Evolutionary conservation across 768 basidiomycete genomes (phyloP), one percentile per base, ranked within the genome.

Genomic region (Amanita jacksonii): DNA sequence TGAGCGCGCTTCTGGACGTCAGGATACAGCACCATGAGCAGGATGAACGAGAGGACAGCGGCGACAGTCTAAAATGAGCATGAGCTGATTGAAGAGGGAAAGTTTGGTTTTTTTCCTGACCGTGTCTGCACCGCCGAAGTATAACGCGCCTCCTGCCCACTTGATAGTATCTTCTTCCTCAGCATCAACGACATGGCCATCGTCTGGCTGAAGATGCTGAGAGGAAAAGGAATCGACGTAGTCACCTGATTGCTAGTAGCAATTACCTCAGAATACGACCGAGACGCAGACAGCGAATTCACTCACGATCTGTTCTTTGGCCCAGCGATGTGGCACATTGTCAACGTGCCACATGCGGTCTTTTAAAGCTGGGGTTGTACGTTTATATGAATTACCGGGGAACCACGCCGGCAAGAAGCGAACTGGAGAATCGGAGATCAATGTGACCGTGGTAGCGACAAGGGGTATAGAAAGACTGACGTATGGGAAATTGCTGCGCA

Each of bases 301-400:
- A 46, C 55, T 31, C 15, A 62, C 63, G n/a, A 67, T 63, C 38
- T 61, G 50, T n/a, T 49, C 39, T 42, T 60, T 58, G 1, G 63
- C 60, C 63, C 63, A 66, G 2, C 51, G 40, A 47, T 58, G 57
- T 2, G 67, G 64, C 4, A 54, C 45, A 0, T 41, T 19, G 12
- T 59, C 58, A 3, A 62, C 50, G 1, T 35, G 43, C 19, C 49
- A 48, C 22, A 65, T 32, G 4, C 51, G 38, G 12, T 47, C 28
- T 13, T 50, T 53, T 15, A 45, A 54, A 13, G 46, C 40, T 8
- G 42, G 42, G 0, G 60, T 63, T 6, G 45, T 23, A 9, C 54
- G 54, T 49, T 72, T 69, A 57, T 69, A 73, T 1, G 51, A 56
- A 30, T 62, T 65, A 4, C 68, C 64, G 16, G 71, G 68, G 42